Base-by-base conservation (phyloP, 1,284 basidiomycete species). In the Puccinia coronata region DNA sequence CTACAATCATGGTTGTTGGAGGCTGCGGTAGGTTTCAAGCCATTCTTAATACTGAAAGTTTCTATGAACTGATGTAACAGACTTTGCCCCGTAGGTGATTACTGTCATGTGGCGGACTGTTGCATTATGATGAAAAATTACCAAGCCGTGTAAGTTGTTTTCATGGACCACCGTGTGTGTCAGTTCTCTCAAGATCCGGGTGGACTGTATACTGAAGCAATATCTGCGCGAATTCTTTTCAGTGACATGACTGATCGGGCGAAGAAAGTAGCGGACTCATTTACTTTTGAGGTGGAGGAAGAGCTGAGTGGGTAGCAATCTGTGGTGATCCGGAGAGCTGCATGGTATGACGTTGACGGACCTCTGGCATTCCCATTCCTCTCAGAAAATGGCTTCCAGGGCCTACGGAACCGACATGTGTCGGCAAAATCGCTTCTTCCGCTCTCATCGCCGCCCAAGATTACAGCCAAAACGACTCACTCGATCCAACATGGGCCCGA, bases 51-150 rank as follows among this genome's bases (percentile, higher is more conserved):
- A 18, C 39, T 9, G n/a, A 20, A 47, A 18, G n/a, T 20, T 47
- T 67, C n/a, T 39, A 47, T n/a, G 31, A 70, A 57, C 8, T 16
- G 23, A 4, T n/a, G 18, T 59, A 11, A 53, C 20, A 23, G 23
- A 2, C 16, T 20, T 31, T 57, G 11, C 16, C 53, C 20, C n/a
- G 41, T 70, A 79, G 76, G 76, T 28, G 76, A 79, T 70, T 79
- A 79, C 47, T 79, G 63, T 65, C 63, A 79, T 70, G 76, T 79
- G 14, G 76, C 76, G 36, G 76, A 79, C 65, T 67, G 47, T 31
- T 79, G 76, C 53, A 70, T 79, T 31, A 79, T 69, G 67, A 79
- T 79, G 76, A 51, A 79, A 25, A 69, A 70, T 65, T 79, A 79
- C 47, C 47, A 79, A 57, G 63, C 76, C 20, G 53, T 57, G 76